A percentile compares a stretch with the other conserved stretches of the same genome.
These are phyloP conservation scores for Trichoderma guizhouense DNA, from an alignment of 2,329 filamentous ascomycete genomes.

Conservation along the genomic window DNA sequence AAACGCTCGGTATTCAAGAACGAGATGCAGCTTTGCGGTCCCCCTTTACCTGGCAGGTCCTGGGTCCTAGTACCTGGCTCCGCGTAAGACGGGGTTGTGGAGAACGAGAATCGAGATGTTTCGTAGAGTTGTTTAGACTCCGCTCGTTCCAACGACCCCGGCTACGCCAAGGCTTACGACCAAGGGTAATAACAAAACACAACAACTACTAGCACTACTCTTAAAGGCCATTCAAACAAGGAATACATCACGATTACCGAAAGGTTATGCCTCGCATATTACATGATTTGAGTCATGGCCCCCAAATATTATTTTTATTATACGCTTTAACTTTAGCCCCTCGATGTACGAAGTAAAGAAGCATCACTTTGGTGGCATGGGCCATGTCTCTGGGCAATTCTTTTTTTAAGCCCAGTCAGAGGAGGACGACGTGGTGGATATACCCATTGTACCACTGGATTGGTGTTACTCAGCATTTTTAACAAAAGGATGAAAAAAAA, in stretches of 20 bases:
- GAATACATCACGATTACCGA: background rate
- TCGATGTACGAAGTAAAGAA: conserved; percentile 3
- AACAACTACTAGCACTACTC: background rate
- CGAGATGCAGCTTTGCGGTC: background rate
- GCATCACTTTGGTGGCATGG: conserved; percentile 6
- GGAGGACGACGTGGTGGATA: conserved; percentile 15
- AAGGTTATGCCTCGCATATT: background rate
- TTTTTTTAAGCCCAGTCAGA: background rate
- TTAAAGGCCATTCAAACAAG: background rate
- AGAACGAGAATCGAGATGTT: background rate
- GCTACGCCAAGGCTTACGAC: background rate
- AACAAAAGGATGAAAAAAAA: conserved; percentile 8
- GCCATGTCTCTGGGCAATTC: conserved; percentile 4
- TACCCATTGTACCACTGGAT: conserved; percentile 17
- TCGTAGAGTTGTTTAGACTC: background rate
- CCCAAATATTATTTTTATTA: background rate
- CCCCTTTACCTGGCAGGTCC: background rate
- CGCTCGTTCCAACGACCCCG: background rate
- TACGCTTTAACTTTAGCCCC: background rate
- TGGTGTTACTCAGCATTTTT: conserved; percentile 2
- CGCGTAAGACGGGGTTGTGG: background rate
- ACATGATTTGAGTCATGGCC: background rate
- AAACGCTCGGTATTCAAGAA: background rate
- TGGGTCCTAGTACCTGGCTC: background rate
- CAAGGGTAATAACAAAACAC: background rate